Conservation (phyloP, 1,284 basidiomycete genomes). For the Naganishia liquefaciens region DNA sequence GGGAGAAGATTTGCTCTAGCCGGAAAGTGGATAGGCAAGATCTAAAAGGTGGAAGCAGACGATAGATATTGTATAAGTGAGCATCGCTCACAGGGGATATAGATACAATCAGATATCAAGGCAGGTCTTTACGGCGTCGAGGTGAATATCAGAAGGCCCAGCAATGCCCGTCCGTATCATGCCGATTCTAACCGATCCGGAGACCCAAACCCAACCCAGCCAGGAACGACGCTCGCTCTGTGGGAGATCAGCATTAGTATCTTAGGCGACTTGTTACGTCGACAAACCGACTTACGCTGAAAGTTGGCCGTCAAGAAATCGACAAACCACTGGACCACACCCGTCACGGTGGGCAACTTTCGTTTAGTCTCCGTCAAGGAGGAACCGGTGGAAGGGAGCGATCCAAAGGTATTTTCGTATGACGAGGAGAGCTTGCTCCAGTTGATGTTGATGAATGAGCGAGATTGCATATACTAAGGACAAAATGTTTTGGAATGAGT, state of each 20-base stretch:
- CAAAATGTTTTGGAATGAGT: constrained; percentile 6
- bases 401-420: constrained; percentile 75
- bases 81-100: not conserved
- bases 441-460: constrained; percentile 72
- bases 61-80: not conserved
- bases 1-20: constrained; percentile 8
- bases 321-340: constrained; percentile 70
- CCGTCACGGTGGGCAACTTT: constrained; percentile 63
- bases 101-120: not conserved
- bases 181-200: constrained; percentile 53
- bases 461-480: constrained; percentile 70
- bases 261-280: not conserved
- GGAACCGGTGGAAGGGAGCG: constrained; percentile 60
- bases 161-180: not conserved
- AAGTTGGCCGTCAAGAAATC: constrained; percentile 92
- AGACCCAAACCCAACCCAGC: constrained; percentile 58
- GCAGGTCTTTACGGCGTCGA: not conserved
- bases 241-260: not conserved
- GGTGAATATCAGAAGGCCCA: not conserved
- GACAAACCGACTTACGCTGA: constrained; percentile 60
- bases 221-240: constrained; percentile 58
- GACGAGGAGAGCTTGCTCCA: constrained; percentile 63
- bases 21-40: constrained; percentile 20
- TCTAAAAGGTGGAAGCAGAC: not conserved
- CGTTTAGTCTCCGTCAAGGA: constrained; percentile 16